Percentiles rank a stretch among this genome's conserved stretches.
Evolutionary conservation across 441 rosid genomes (phyloP).

Genomic region (Eugenia klotzschiana): DNA sequence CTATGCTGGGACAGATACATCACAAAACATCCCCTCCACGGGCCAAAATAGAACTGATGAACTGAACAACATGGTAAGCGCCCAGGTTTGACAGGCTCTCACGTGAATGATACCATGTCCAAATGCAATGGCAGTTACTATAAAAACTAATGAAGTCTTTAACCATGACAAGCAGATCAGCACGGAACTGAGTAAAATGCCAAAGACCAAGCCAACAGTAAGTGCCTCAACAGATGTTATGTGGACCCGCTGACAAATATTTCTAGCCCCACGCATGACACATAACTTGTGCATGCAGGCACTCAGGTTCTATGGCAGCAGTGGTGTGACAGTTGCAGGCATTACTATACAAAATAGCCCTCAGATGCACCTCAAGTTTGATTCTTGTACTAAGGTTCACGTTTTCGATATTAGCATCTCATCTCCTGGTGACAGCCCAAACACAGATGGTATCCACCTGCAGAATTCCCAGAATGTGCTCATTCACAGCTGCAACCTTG

Average conservation of each 20-base stretch:
- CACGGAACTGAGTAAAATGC: neutral
- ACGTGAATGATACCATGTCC: neutral
- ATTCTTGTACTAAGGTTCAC: neutral
- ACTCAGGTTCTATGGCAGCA: neutral
- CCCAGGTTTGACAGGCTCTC: neutral
- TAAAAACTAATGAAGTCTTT: neutral
- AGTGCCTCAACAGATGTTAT: neutral
- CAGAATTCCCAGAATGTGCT: neutral
- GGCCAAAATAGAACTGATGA: neutral
- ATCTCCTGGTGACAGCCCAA: neutral
- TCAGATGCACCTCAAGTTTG: neutral
- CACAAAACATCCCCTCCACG: neutral
- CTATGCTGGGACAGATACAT: neutral
- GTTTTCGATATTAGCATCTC: neutral
- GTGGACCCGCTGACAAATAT: neutral
- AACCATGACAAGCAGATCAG: neutral
- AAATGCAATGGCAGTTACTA: neutral
- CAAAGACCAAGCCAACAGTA: neutral
- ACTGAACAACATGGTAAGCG: neutral
- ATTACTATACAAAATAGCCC: neutral
- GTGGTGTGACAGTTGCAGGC: neutral
- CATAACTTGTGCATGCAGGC: neutral
- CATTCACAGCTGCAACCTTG: neutral
- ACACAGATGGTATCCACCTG: neutral
- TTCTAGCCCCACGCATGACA: neutral